phyloP scores from a whole-genome alignment of 192 early-diverging fungal species.

The Entophlyctis helioformis region DNA sequence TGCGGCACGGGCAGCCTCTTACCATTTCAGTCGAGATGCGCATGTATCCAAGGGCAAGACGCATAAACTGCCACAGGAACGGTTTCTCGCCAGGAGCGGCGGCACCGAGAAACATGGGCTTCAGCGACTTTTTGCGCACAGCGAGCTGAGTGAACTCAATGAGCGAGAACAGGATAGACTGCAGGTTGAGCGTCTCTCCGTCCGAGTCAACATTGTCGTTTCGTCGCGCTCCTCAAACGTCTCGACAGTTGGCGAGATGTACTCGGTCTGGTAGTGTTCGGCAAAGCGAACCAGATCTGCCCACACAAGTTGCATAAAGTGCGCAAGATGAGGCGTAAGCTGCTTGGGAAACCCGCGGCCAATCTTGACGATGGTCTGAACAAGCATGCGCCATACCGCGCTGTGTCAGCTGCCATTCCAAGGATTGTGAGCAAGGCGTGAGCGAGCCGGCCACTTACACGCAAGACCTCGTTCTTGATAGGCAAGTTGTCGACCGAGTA shows the following conservation, averaged over 20 bases:
- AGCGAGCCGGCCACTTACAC: constrained; percentile 23
- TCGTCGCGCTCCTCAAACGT: neutral
- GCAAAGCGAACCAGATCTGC: constrained; percentile 45
- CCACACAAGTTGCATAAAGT: constrained; percentile 60
- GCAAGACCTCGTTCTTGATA: constrained; percentile 61
- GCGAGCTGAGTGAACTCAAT: constrained; percentile 58
- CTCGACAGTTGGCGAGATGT: constrained; percentile 11
- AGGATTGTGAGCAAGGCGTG: neutral
- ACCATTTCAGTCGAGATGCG: constrained; percentile 71
- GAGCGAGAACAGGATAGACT: constrained; percentile 49
- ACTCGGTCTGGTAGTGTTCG: constrained; percentile 38
- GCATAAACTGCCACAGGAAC: constrained; percentile 8
- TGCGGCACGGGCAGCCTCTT: neutral
- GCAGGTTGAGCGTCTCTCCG: constrained; percentile 56
- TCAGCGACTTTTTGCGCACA: constrained; percentile 37
- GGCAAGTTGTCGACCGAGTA: constrained; percentile 39
- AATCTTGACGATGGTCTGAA: constrained; percentile 50
- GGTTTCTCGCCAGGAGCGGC: constrained; percentile 18
- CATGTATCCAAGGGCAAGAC: constrained; percentile 48
- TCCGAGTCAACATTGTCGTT: constrained; percentile 44
- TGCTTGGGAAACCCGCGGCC: constrained; percentile 54
- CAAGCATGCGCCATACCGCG: no score
- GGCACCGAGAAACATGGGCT: constrained; percentile 30
- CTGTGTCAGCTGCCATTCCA: no score
- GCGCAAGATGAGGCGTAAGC: constrained; percentile 29